Evolutionary conservation across 2,329 filamentous ascomycete species (phyloP), one percentile per base, ranked within the genome.

Genomic region (Trichoderma sp.): DNA sequence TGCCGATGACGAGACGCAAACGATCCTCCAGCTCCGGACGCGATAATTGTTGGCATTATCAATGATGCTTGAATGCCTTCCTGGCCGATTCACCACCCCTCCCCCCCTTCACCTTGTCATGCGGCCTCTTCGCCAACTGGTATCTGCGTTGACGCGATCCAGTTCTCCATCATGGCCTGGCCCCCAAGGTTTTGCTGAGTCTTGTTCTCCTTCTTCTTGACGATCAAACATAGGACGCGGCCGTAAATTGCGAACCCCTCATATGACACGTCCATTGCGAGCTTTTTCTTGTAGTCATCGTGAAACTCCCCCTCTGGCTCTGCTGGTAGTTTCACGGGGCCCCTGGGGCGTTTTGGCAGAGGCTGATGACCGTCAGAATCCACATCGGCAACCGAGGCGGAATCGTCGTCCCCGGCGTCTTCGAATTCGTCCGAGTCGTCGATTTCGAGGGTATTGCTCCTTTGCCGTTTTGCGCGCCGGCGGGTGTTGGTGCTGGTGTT

Each of bases 191-290:
- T 77, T 71, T 78, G 78, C 71, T 77, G 81, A 61, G 80, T 79
- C 75, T 82, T 86, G 75, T 81, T 86, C 74, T 90, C 91, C 73
- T 92, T 90, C 79, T 92, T 93, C 81, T 90, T 91, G 77, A 99
- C 91, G 9, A 99, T 92, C 72, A 99, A 86, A 81, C 95, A 98
- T 30, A 99, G 85, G 61, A 97, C 94, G 76, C 94, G 92, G 12
- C 96, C 94, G 82, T 97, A 97, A 78, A 99, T 98, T 76, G 92
- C 93, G 82, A 98, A 98, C 9, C 96, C 95, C 77, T 98, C 94
- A 82, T 98, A 99, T 15, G 90, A 91, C 30, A 95, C 96, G 73
- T 92, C 91, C 84, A 98, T 88, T 23, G 88, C 89, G 76, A 97
- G 83, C 81, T 98, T 98, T 85, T 99, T 98, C 83, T 98, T 97